Percentiles rank a stretch among this genome's conserved stretches.
Conservation (phyloP, 257 asterid species). For the Voacanga thouarsii region DNA sequence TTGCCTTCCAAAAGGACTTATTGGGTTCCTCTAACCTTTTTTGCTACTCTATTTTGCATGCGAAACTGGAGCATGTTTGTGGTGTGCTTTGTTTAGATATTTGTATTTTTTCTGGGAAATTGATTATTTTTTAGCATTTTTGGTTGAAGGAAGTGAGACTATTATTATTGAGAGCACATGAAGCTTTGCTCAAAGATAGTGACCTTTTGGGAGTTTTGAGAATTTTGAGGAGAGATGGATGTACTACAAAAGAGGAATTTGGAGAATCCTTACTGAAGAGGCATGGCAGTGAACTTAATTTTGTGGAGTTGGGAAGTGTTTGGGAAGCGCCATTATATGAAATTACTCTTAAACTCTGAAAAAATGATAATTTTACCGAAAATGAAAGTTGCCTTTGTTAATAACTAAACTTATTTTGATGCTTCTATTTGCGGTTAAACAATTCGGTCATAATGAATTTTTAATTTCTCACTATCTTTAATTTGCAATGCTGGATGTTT, state of each 20-base stretch:
- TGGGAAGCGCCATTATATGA: constrained; percentile 81
- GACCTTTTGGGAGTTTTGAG: constrained; percentile 41
- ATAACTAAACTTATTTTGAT: not conserved
- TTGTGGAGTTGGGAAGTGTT: constrained; percentile 67
- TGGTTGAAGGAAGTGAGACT: constrained; percentile 56
- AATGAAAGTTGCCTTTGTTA: constrained; percentile 36
- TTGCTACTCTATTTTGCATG: too few species aligned
- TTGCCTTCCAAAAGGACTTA: not conserved
- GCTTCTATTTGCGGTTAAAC: not conserved
- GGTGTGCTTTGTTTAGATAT: not conserved
- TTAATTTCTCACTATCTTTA: not conserved
- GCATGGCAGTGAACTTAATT: constrained; percentile 41
- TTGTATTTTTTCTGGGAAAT: not conserved
- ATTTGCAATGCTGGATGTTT: not conserved
- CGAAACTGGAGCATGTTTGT: not conserved
- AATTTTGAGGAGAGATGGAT: constrained; percentile 44
- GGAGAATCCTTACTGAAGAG: constrained; percentile 27
- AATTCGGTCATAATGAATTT: not conserved
- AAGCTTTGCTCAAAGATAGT: constrained; percentile 47
- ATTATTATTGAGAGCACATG: constrained; percentile 64
- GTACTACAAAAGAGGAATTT: constrained; percentile 19
- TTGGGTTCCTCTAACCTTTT: not conserved
- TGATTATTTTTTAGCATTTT: not conserved
- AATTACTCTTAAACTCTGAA: constrained; percentile 40
- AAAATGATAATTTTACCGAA: constrained; percentile 23